These are phyloP conservation scores for Rubroboletus satanas DNA, from an alignment of 768 basidiomycete species.

Conservation along the genomic window DNA sequence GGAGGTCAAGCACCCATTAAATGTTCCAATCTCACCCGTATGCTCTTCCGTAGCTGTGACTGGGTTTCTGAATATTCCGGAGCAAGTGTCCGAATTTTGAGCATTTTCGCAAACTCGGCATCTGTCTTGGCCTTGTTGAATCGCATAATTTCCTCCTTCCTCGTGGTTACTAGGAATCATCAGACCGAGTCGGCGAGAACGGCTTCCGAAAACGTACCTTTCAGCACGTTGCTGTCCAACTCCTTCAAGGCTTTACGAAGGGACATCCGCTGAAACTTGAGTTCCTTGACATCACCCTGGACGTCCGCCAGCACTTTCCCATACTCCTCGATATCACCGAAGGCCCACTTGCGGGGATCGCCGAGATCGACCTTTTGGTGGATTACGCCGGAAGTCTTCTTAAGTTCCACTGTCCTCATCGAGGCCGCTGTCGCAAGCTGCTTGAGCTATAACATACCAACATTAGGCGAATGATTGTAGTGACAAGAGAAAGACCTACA, in stretches of 20 bases:
- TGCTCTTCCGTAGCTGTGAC: slow-evolving; percentile 63
- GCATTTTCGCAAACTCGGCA: slow-evolving; percentile 70
- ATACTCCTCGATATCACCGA: slow-evolving; percentile 52
- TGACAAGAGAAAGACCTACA: slow-evolving; percentile 39
- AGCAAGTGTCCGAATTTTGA: slow-evolving; percentile 72
- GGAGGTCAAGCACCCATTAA: neutral
- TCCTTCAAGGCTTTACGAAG: slow-evolving; percentile 47
- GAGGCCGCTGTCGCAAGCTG: slow-evolving; percentile 37
- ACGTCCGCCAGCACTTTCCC: slow-evolving; percentile 35
- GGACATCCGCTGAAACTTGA: slow-evolving; percentile 42
- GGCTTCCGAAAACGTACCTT: slow-evolving; percentile 41
- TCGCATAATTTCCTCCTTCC: slow-evolving; percentile 77
- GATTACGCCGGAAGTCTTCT: slow-evolving; percentile 36
- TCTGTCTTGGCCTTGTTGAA: slow-evolving; percentile 78
- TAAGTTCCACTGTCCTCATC: slow-evolving; percentile 34
- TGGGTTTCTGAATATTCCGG: slow-evolving; percentile 88
- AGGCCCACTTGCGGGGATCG: slow-evolving; percentile 47
- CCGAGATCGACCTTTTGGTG: slow-evolving; percentile 45
- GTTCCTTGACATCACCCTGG: slow-evolving; percentile 48
- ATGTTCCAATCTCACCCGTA: slow-evolving; percentile 49
- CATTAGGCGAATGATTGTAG: neutral
- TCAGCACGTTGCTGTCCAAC: slow-evolving; percentile 62
- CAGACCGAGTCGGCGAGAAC: neutral
- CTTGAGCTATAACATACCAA: slow-evolving; percentile 38
- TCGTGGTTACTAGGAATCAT: slow-evolving; percentile 58